These are phyloP conservation scores for Fereydounia khargensis DNA, from an alignment of 1,284 basidiomycete genomes.

Conservation along the genomic window DNA sequence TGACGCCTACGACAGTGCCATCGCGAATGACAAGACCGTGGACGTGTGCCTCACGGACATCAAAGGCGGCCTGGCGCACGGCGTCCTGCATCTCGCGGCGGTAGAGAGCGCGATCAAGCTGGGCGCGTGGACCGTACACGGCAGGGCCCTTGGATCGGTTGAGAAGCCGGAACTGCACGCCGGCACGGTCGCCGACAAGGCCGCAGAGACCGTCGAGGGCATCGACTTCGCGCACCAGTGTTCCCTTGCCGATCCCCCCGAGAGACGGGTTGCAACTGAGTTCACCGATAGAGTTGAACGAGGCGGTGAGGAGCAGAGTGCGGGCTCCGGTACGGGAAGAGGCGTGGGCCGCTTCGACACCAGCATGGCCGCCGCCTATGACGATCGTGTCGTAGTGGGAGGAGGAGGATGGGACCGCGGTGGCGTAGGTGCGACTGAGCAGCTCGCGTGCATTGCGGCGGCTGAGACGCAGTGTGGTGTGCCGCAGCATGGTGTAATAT, in stretches of 20 bases:
- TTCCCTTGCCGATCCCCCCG: conserved; percentile 77
- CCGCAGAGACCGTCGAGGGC: conserved; percentile 81
- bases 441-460: too few relatives aligned
- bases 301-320: conserved; percentile 78
- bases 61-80: conserved; percentile 69
- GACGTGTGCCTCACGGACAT: conserved; percentile 71
- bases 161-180: conserved; percentile 80
- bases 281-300: conserved; percentile 75
- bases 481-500: too few relatives aligned
- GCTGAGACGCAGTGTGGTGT: too few relatives aligned
- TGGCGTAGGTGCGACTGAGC: too few relatives aligned
- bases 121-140: conserved; percentile 82
- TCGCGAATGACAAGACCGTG: conserved; percentile 73
- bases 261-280: conserved; percentile 77
- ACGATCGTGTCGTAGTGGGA: conserved; percentile 69
- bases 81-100: conserved; percentile 74
- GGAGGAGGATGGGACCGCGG: too few relatives aligned
- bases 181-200: conserved; percentile 73
- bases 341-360: conserved; percentile 82
- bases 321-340: conserved; percentile 76
- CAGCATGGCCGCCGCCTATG: conserved; percentile 88
- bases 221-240: conserved; percentile 80
- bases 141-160: conserved; percentile 83
- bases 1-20: conserved; percentile 66
- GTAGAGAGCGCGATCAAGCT: conserved; percentile 80